These are phyloP conservation scores for Aureobasidium melanogenum DNA, from an alignment of 2,329 filamentous ascomycete species.

Conservation along the genomic window DNA sequence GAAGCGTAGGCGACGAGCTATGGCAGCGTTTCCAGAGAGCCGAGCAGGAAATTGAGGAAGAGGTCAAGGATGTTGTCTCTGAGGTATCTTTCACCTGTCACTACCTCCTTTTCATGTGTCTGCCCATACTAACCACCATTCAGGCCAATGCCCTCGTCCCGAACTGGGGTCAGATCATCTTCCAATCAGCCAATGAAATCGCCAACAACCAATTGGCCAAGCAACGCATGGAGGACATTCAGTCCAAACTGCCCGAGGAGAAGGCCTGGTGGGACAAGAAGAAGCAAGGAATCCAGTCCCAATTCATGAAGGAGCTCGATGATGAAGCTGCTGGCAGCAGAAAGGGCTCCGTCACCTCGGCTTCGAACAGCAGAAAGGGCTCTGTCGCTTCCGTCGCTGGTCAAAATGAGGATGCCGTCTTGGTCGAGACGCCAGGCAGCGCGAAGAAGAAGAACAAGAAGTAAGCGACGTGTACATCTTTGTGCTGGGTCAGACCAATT, in stretches of 20 bases:
- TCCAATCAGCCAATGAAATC: conserved; percentile 96
- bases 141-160: conserved; percentile 85
- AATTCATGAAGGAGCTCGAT: conserved; percentile 80
- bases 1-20: conserved; percentile 90
- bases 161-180: conserved; percentile 89
- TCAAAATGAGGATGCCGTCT: conserved; percentile 59
- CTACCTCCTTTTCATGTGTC: background rate
- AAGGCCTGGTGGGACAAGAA: conserved; percentile 91
- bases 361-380: conserved; percentile 19
- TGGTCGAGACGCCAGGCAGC: conserved; percentile 56
- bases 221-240: conserved; percentile 64
- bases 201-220: conserved; percentile 73
- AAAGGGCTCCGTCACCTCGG: conserved; percentile 16
- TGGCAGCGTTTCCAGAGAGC: conserved; percentile 87
- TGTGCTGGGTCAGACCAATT: background rate
- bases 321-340: conserved; percentile 34
- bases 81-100: conserved; percentile 52
- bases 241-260: conserved; percentile 61
- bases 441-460: conserved; percentile 53
- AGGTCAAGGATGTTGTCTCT: conserved; percentile 84
- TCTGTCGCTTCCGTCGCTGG: conserved; percentile 19
- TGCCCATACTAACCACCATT: conserved; percentile 16
- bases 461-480: background rate
- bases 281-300: conserved; percentile 60
- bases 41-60: conserved; percentile 96